Percentiles rank a stretch among this genome's conserved stretches.
Evolutionary conservation across 768 basidiomycete species (phyloP).

Genomic region (Mycena galericulata): DNA sequence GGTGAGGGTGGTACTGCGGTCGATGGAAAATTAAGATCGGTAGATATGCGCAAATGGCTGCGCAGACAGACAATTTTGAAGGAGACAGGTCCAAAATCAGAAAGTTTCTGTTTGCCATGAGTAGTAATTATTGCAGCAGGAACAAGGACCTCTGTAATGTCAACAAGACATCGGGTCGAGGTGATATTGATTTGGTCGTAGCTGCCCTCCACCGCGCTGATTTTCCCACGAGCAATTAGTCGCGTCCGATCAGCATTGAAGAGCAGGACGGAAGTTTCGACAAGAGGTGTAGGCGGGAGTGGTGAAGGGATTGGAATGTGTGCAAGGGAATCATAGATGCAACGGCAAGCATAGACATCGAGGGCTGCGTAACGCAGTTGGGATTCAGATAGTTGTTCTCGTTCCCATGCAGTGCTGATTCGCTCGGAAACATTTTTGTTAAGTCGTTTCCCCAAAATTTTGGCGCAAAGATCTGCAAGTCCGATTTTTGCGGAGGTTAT

Average conservation of each 20-base stretch:
- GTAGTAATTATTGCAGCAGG: not conserved
- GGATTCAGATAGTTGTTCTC: no score
- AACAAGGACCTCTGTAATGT: not conserved
- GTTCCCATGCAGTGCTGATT: not conserved
- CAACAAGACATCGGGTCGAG: not conserved
- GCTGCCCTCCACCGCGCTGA: not conserved
- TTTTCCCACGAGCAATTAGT: not conserved
- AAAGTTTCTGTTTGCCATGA: not conserved
- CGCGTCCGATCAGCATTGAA: not conserved
- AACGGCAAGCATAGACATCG: not conserved
- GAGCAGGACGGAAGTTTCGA: not conserved
- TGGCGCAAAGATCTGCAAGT: not conserved
- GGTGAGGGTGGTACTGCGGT: no score
- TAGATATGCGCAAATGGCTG: not conserved
- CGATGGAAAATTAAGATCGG: no score
- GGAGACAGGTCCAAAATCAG: not conserved
- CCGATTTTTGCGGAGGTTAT: not conserved
- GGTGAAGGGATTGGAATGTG: not conserved
- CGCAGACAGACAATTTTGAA: not conserved
- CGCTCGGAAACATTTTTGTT: not conserved
- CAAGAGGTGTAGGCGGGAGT: not conserved
- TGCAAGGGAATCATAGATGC: not conserved
- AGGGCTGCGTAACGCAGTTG: constrained; percentile 3
- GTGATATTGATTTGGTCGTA: not conserved
- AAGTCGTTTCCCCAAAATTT: not conserved